Conservation (phyloP, 768 basidiomycete species). For the Termitomyces eurrhizus region DNA sequence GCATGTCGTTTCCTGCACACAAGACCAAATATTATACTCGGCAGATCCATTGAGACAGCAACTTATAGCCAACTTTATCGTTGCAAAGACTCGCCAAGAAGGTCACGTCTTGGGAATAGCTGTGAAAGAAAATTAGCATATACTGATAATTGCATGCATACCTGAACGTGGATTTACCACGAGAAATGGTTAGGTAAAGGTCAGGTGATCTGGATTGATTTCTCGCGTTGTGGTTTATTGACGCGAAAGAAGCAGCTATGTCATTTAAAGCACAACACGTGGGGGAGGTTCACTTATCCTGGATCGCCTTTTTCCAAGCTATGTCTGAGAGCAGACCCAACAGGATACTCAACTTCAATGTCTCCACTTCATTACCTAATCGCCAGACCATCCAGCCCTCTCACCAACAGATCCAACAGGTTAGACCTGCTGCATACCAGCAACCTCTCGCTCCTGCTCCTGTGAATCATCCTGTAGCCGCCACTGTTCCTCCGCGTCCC, state of each 20-base stretch:
- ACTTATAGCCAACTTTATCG: neutral
- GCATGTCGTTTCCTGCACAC: neutral
- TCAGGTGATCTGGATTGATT: neutral
- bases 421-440: neutral
- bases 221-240: neutral
- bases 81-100: neutral
- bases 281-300: neutral
- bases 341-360: neutral
- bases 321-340: constrained; percentile 2
- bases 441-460: too few relatives aligned
- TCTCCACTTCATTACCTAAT: neutral
- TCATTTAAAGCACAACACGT: neutral
- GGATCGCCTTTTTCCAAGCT: neutral
- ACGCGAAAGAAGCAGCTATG: neutral
- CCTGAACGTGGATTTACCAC: neutral
- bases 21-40: neutral
- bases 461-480: neutral
- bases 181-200: too few relatives aligned
- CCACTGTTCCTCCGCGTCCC: neutral
- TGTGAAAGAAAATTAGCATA: too few relatives aligned
- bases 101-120: too few relatives aligned
- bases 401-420: neutral
- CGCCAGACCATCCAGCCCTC: neutral
- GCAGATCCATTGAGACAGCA: neutral
- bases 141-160: neutral